Percentiles rank a stretch among this genome's conserved stretches.
Evolutionary conservation across 805 yeast species (phyloP).

Genomic region (Wickerhamiella azymoides): DNA sequence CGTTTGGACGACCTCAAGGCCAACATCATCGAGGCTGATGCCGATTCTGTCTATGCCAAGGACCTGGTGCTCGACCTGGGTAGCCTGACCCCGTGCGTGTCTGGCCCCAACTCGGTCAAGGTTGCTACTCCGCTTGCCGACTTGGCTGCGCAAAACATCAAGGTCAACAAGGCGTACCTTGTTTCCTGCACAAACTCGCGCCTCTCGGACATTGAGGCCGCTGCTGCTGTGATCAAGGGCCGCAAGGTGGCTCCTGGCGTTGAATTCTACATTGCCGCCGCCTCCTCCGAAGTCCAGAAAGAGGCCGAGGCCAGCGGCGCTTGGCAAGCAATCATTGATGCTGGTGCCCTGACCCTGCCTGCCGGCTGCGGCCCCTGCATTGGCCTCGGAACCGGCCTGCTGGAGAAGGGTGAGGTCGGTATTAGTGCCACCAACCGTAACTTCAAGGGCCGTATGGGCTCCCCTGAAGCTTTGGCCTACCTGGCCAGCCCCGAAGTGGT

Average conservation of each 20-base stretch:
- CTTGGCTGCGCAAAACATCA: slow-evolving; percentile 56
- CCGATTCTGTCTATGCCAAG: slow-evolving; percentile 78
- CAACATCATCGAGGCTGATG: slow-evolving; percentile 42
- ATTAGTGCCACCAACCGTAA: slow-evolving; percentile 97
- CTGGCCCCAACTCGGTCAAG: slow-evolving; percentile 97
- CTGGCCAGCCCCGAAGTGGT: slow-evolving; percentile 96
- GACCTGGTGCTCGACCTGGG: slow-evolving; percentile 67
- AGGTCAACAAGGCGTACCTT: slow-evolving; percentile 83
- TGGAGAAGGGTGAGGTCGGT: slow-evolving; percentile 94
- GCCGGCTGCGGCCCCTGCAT: slow-evolving; percentile 99
- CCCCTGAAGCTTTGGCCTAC: slow-evolving; percentile 89
- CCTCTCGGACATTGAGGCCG: slow-evolving; percentile 82
- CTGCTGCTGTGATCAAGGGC: slow-evolving; percentile 76
- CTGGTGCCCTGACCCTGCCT: slow-evolving; percentile 90
- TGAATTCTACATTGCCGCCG: slow-evolving; percentile 95
- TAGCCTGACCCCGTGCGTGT: slow-evolving; percentile 72
- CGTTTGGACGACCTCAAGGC: slow-evolving; percentile 41
- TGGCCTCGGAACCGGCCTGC: slow-evolving; percentile 87
- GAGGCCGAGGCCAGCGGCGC: slow-evolving; percentile 88
- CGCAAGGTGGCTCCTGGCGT: slow-evolving; percentile 78
- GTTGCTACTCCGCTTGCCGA: slow-evolving; percentile 67
- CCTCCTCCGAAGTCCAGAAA: slow-evolving; percentile 80
- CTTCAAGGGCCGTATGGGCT: slow-evolving; percentile 99
- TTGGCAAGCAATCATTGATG: slow-evolving; percentile 77
- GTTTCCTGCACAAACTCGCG: slow-evolving; percentile 98